These are phyloP conservation scores for Alternaria dauci DNA, from an alignment of 2,329 filamentous ascomycete genomes.

Conservation along the genomic window DNA sequence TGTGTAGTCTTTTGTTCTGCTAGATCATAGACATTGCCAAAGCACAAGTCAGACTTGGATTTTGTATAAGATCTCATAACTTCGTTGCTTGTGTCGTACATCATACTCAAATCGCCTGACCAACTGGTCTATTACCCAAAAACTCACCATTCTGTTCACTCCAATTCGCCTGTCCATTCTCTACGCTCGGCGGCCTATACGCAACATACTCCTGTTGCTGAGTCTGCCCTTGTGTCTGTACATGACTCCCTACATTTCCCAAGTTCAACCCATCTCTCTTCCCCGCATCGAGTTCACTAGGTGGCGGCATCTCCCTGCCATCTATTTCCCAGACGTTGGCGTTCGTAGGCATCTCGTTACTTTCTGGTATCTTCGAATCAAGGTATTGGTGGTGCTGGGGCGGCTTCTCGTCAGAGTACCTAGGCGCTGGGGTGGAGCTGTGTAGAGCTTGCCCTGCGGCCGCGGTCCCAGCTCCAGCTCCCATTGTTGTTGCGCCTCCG, in stretches of 20 bases:
- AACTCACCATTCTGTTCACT: slow-evolving; percentile 3
- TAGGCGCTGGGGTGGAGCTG: not conserved
- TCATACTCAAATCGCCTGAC: not conserved
- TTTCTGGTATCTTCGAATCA: not conserved
- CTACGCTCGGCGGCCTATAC: not conserved
- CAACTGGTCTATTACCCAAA: slow-evolving; percentile 1
- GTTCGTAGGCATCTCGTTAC: slow-evolving; percentile 18
- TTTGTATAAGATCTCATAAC: not conserved
- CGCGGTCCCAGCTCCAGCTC: not conserved
- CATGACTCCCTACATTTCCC: not conserved
- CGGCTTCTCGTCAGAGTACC: slow-evolving; percentile 12
- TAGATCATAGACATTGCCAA: not conserved
- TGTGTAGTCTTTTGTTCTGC: not conserved
- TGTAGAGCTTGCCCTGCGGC: not conserved
- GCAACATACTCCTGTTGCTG: not conserved
- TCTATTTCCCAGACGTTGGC: slow-evolving; percentile 26
- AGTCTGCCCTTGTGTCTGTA: not conserved
- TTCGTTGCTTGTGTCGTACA: not conserved
- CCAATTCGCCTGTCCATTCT: not conserved
- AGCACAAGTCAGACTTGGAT: not conserved
- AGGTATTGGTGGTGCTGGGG: not conserved
- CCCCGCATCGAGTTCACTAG: slow-evolving; percentile 14
- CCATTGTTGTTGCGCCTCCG: not conserved
- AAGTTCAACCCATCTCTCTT: slow-evolving; percentile 1
- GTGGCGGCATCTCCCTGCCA: slow-evolving; percentile 8